Conservation (phyloP, 108 stramenopile species). For the Skeletonema potamos region DNA sequence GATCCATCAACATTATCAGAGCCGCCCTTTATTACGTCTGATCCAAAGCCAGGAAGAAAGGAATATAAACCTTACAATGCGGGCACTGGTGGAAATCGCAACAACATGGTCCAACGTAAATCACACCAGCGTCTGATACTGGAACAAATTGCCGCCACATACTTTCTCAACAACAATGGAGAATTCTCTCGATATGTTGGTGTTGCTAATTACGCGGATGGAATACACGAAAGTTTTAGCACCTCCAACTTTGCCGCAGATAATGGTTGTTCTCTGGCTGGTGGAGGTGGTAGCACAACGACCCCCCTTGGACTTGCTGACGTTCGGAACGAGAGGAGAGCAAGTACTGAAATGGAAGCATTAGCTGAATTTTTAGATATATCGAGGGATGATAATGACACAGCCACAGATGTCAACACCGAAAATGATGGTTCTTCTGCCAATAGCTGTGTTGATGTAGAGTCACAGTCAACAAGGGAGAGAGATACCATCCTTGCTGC, state of each 20-base stretch:
- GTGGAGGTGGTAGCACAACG: not conserved
- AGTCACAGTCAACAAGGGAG: not conserved
- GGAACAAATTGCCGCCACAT: constrained; percentile 32
- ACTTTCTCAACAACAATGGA: constrained; percentile 8
- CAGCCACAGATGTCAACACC: not conserved
- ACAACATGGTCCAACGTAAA: constrained; percentile 23
- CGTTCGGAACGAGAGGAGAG: not conserved
- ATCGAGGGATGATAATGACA: not conserved
- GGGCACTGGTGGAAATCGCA: not conserved
- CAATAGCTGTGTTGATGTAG: not conserved
- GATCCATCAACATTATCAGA: not conserved
- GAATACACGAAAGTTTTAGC: not conserved
- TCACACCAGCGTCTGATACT: constrained; percentile 30
- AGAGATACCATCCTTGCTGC: not conserved
- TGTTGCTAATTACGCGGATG: not conserved
- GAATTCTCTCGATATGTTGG: constrained; percentile 1
- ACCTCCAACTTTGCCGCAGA: not conserved
- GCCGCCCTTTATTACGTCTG: not conserved
- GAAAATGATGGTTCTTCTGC: not conserved
- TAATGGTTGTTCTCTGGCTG: not conserved
- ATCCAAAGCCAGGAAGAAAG: not conserved
- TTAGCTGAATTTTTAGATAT: not conserved
- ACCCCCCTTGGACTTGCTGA: not conserved
- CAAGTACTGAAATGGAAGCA: not conserved
- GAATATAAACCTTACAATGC: not conserved